Conservation (phyloP, 805 yeast species). For the Candida easanensis region DNA sequence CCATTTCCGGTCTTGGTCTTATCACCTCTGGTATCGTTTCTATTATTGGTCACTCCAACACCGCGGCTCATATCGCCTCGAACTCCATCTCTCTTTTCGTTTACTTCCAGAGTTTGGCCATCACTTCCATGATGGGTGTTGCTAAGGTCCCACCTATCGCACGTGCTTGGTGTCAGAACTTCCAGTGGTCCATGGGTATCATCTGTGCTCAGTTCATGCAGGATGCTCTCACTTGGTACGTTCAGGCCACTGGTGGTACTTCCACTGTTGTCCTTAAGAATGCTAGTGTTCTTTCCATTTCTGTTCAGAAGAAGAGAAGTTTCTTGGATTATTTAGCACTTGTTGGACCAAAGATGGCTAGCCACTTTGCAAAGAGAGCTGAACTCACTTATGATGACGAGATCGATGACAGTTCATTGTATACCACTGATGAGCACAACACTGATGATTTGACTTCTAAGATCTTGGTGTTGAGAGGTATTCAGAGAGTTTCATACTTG, state of each 20-base stretch:
- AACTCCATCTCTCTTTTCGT: constrained; percentile 89
- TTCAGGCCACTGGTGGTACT: constrained; percentile 90
- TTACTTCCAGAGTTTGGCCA: constrained; percentile 90
- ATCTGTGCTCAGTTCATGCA: constrained; percentile 77
- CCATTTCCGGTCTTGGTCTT: constrained; percentile 83
- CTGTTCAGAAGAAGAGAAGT: constrained; percentile 73
- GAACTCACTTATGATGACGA: constrained; percentile 43
- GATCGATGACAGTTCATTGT: constrained; percentile 48
- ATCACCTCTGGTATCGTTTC: constrained; percentile 85
- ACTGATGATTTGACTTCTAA: constrained; percentile 54
- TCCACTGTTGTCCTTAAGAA: constrained; percentile 74
- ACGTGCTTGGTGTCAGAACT: constrained; percentile 96
- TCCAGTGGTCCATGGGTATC: constrained; percentile 94
- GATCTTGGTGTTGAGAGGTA: constrained; percentile 83
- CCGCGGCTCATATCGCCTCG: constrained; percentile 97
- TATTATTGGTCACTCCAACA: constrained; percentile 81
- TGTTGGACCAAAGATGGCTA: constrained; percentile 16
- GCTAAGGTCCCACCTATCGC: constrained; percentile 93
- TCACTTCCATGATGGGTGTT: constrained; percentile 94
- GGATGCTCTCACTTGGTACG: constrained; percentile 85
- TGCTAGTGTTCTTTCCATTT: constrained; percentile 64
- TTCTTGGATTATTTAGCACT: constrained; percentile 15
- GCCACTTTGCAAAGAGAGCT: constrained; percentile 31
- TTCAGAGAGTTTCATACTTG: constrained; percentile 83
- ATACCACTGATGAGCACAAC: constrained; percentile 71